Base-by-base conservation (phyloP, 148 eudicot species). In the Rhododendron williamsianum region DNA sequence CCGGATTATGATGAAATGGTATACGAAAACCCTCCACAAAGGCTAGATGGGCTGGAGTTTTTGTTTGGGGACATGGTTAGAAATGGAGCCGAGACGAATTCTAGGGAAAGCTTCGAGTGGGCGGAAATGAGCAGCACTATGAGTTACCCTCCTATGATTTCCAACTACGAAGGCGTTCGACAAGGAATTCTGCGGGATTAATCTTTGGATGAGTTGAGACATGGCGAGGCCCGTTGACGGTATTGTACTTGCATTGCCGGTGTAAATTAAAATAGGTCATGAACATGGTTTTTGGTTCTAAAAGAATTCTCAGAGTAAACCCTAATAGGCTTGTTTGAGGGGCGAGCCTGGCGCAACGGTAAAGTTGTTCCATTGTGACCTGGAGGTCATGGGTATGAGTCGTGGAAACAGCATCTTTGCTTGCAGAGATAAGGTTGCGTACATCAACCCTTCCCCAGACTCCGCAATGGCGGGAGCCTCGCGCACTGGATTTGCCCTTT, bases 1-100 rank as follows among this genome's bases (percentile, higher is more conserved):
- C 82, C 83, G 4, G 91, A 87, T 71, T 58, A 87, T 36, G 92
- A 88, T 51, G 91, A 89, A 49, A 81, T 92, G 89, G 82, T 88
- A 80, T 84, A 83, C 80, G 87, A 88, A 77, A 91, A 91, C 86
- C 84, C 85, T 4, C 90, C 87, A 18, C 90, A 88, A 41, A 85
- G 85, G 72, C 19, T 78, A 30, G 92, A 91, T 79, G 94, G 91
- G 4, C 81, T 91, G 76, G 98, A 92, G 87, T 92, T 89, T 88
- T 85, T 92, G 4, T 88, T 89, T 79, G 91, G 87, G 10, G 91
- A 93, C 65, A 67, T 87, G 80, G 82, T 1, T 60, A 84, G 35
- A 41, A 82, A 87, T 54, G 86, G 72, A 33, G 69, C 15, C 60
- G 85, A 38, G 27, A 51, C 21, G 8, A 45, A 58, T 54, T 80